Conservation (phyloP, 2,329 filamentous ascomycete genomes). For the Colletotrichum salicis region DNA sequence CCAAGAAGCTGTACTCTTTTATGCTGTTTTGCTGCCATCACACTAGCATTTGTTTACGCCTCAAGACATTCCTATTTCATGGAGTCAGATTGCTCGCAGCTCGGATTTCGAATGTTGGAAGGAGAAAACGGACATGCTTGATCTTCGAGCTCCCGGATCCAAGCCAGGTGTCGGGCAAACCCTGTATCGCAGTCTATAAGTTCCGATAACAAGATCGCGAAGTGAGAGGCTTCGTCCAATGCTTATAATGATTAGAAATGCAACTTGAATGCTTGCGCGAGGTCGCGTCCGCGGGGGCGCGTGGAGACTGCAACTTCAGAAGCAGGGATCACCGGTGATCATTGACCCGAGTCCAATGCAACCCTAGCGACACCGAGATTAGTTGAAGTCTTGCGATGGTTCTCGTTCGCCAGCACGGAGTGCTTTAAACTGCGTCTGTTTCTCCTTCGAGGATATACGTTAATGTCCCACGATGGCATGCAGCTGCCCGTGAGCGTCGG, state of each 20-base stretch:
- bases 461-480: background rate
- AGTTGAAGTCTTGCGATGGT: background rate
- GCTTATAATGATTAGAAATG: background rate
- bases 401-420: background rate
- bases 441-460: background rate
- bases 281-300: background rate
- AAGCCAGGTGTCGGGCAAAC: background rate
- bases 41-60: background rate
- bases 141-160: background rate
- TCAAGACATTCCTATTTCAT: background rate
- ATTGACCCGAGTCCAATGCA: slow-evolving; percentile 9
- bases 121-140: background rate
- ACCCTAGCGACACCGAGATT: background rate
- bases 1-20: background rate
- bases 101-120: background rate
- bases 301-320: background rate
- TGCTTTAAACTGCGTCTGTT: background rate
- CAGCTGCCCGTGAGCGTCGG: background rate
- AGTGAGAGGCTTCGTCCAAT: background rate
- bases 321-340: slow-evolving; percentile 18
- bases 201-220: background rate
- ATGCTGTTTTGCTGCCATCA: background rate
- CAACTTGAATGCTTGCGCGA: background rate
- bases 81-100: background rate
- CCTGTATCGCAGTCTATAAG: background rate